These are phyloP conservation scores for Penicillium flavigenum DNA, from an alignment of 495 filamentous ascomycete species.

Conservation along the genomic window DNA sequence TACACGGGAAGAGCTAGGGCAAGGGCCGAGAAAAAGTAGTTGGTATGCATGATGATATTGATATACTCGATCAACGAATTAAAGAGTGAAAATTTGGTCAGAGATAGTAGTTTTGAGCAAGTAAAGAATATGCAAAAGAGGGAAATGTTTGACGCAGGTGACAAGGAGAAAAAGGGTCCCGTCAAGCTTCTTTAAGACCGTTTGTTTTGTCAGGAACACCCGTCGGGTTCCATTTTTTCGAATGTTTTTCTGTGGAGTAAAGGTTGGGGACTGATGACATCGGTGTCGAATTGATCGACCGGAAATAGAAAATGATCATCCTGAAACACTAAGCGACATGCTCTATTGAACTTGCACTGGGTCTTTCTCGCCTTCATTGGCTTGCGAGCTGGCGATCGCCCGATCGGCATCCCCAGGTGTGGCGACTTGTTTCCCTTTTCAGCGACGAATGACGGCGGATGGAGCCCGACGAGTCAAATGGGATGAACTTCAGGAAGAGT, in stretches of 20 bases:
- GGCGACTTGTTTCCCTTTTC: slow-evolving; percentile 9
- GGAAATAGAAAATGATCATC: slow-evolving; percentile 6
- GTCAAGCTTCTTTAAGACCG: slow-evolving; percentile 8
- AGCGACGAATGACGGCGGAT: slow-evolving; percentile 5
- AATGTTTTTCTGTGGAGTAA: slow-evolving; percentile 11
- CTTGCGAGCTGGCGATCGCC: slow-evolving; percentile 8
- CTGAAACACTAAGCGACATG: slow-evolving; percentile 15
- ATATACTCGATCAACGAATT: slow-evolving; percentile 11
- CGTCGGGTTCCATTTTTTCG: slow-evolving; percentile 11
- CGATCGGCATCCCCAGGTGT: slow-evolving; percentile 15
- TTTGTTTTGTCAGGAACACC: slow-evolving; percentile 4
- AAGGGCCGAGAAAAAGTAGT: slow-evolving; percentile 23
- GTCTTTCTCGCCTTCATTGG: neutral
- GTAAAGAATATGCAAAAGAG: slow-evolving; percentile 8
- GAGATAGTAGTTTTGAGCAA: neutral
- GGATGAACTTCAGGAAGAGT: slow-evolving; percentile 2
- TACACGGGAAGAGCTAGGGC: slow-evolving; percentile 29
- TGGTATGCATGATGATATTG: slow-evolving; percentile 18
- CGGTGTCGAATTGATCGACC: slow-evolving; percentile 1
- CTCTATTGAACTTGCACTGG: slow-evolving; percentile 12
- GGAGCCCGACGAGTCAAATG: slow-evolving; percentile 1
- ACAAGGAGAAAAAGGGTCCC: neutral
- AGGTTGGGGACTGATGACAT: slow-evolving; percentile 8
- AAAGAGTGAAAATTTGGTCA: neutral
- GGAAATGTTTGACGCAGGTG: neutral